These are phyloP conservation scores for Amesomyces nigricolor DNA, from an alignment of 2,329 filamentous ascomycete genomes.

Conservation along the genomic window DNA sequence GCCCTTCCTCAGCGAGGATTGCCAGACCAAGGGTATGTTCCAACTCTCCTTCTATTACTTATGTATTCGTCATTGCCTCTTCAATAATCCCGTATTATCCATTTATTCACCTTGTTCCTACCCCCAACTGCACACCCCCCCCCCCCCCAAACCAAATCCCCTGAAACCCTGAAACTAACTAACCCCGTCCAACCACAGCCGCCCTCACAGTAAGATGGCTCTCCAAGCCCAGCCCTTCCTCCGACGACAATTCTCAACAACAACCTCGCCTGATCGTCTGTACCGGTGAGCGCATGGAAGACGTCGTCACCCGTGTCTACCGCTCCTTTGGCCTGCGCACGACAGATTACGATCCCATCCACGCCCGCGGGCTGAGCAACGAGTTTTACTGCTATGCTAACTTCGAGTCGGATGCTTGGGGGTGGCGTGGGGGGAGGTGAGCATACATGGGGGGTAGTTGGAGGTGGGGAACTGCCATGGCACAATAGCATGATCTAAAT, in stretches of 20 bases:
- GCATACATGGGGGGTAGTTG: no score
- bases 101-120: slow-evolving; percentile 13
- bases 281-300: slow-evolving; percentile 72
- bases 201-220: slow-evolving; percentile 73
- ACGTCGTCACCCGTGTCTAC: slow-evolving; percentile 62
- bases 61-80: no score
- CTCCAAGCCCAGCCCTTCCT: slow-evolving; percentile 37
- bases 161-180: no score
- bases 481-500: no score
- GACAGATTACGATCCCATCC: slow-evolving; percentile 63
- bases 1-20: slow-evolving; percentile 74
- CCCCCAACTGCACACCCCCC: neutral
- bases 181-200: slow-evolving; percentile 33
- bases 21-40: slow-evolving; percentile 64
- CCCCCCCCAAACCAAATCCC: no score
- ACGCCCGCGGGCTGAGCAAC: slow-evolving; percentile 70
- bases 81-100: no score
- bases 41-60: no score
- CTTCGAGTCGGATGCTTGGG: slow-evolving; percentile 47
- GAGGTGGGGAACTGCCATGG: no score
- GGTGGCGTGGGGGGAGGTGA: slow-evolving; percentile 14
- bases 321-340: slow-evolving; percentile 54
- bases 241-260: neutral
- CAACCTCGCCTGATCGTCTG: slow-evolving; percentile 52
- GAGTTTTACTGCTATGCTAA: slow-evolving; percentile 78